Conservation (phyloP, 345 rosid genomes). For the Citrus trifoliata region DNA sequence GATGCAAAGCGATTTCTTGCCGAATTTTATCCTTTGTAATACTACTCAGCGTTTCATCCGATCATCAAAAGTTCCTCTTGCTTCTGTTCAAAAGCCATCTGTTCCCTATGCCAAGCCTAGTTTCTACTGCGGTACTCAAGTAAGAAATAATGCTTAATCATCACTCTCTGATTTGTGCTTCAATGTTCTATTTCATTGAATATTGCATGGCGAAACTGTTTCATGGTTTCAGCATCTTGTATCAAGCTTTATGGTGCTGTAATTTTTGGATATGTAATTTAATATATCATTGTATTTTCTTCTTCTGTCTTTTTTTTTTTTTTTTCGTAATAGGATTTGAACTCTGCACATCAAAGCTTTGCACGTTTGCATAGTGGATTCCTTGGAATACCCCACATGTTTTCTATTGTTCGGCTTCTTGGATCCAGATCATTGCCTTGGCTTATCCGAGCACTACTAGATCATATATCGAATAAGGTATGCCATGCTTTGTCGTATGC, state of each 20-base stretch:
- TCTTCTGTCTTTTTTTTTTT: background rate
- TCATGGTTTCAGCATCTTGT: background rate
- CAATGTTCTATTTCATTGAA: background rate
- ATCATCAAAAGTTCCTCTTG: conserved; percentile 65
- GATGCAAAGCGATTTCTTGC: conserved; percentile 96
- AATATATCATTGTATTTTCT: background rate
- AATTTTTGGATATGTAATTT: background rate
- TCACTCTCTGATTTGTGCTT: background rate
- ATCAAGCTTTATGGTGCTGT: background rate
- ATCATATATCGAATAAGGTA: conserved; percentile 96
- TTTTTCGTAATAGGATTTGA: conserved; percentile 63
- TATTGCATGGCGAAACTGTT: background rate
- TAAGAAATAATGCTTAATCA: conserved; percentile 29
- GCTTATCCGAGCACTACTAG: conserved; percentile 94
- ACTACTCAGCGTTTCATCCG: conserved; percentile 94
- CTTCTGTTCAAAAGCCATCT: conserved; percentile 90
- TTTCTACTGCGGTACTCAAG: conserved; percentile 95
- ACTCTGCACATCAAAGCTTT: conserved; percentile 96
- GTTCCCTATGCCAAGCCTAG: conserved; percentile 86
- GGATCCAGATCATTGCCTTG: conserved; percentile 97
- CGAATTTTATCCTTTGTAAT: conserved; percentile 94
- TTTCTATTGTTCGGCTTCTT: conserved; percentile 81
- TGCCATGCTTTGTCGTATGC: conserved; percentile 4
- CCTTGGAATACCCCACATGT: conserved; percentile 85
- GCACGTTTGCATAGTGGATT: conserved; percentile 91